Evolutionary conservation across 805 yeast species (phyloP).

Genomic region (Candida nanaspora): DNA sequence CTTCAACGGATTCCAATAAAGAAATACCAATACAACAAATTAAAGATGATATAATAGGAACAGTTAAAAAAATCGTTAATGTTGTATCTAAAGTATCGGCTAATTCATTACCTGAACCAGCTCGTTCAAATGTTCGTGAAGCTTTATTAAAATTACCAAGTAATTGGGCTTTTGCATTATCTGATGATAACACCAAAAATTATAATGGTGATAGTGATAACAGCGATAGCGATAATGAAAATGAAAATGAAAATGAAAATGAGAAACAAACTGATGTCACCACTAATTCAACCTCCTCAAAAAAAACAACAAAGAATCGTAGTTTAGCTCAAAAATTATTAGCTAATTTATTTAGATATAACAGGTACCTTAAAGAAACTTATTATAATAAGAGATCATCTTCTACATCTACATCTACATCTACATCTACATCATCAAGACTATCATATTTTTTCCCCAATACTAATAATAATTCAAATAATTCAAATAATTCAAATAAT

Average conservation of each 20-base stretch:
- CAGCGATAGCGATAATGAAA: constrained; percentile 5
- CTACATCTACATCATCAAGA: neutral
- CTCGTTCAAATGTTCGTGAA: constrained; percentile 73
- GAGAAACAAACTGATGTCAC: constrained; percentile 17
- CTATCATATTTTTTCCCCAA: neutral
- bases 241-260: constrained; percentile 18
- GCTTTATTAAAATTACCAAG: constrained; percentile 69
- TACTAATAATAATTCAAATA: neutral
- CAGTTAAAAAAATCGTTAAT: constrained; percentile 81
- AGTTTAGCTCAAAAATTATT: constrained; percentile 18
- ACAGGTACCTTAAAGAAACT: constrained; percentile 4
- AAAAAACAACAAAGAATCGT: neutral
- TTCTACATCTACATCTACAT: constrained; percentile 1
- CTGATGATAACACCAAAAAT: constrained; percentile 19
- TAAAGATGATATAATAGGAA: constrained; percentile 77
- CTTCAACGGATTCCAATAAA: too few relatives aligned
- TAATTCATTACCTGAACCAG: constrained; percentile 66
- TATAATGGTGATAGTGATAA: constrained; percentile 6
- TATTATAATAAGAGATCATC: constrained; percentile 1
- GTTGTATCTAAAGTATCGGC: constrained; percentile 83
- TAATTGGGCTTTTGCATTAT: constrained; percentile 45
- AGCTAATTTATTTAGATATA: constrained; percentile 22
- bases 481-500: neutral
- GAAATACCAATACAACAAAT: constrained; percentile 35
- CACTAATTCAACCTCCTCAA: neutral